These are phyloP conservation scores for Wakefieldia striispora DNA, from an alignment of 768 basidiomycete species.

Conservation along the genomic window DNA sequence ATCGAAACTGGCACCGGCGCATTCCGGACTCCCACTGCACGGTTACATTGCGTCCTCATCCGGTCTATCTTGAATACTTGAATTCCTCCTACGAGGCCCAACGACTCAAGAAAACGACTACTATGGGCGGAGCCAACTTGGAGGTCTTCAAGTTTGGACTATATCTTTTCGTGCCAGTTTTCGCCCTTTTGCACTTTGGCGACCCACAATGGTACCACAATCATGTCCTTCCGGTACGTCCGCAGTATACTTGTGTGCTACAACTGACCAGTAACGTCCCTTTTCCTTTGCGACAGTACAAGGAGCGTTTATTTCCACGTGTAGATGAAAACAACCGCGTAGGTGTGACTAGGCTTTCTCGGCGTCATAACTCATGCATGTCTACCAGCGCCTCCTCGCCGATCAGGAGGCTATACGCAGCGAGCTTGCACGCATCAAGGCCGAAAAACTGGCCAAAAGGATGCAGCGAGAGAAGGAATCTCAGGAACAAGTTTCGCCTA, in stretches of 20 bases:
- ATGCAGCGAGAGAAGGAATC: conserved; percentile 44
- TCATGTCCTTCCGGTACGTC: conserved; percentile 71
- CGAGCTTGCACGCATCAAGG: conserved; percentile 71
- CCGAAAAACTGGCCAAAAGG: conserved; percentile 48
- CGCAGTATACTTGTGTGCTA: neutral
- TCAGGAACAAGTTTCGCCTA: conserved; percentile 13
- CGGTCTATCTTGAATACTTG: conserved; percentile 7
- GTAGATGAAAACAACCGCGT: conserved; percentile 55
- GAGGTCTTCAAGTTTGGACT: conserved; percentile 89
- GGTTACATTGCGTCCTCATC: too few species aligned
- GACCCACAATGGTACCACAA: conserved; percentile 84
- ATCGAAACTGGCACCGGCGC: too few species aligned
- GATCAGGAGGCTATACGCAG: conserved; percentile 63
- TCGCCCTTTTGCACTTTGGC: conserved; percentile 80
- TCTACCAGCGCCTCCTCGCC: conserved; percentile 55
- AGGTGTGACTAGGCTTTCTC: conserved; percentile 12
- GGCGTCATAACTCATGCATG: conserved; percentile 8
- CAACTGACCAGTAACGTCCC: neutral
- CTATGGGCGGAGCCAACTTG: conserved; percentile 76
- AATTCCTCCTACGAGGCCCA: conserved; percentile 63
- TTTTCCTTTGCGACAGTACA: conserved; percentile 49
- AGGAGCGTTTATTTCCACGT: conserved; percentile 68
- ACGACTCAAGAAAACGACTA: conserved; percentile 28
- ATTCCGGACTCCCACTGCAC: too few species aligned
- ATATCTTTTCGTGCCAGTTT: conserved; percentile 83